Evolutionary conservation across 495 filamentous ascomycete genomes (phyloP), one percentile per base, ranked within the genome.

Genomic region (Penicillium coprophilum): DNA sequence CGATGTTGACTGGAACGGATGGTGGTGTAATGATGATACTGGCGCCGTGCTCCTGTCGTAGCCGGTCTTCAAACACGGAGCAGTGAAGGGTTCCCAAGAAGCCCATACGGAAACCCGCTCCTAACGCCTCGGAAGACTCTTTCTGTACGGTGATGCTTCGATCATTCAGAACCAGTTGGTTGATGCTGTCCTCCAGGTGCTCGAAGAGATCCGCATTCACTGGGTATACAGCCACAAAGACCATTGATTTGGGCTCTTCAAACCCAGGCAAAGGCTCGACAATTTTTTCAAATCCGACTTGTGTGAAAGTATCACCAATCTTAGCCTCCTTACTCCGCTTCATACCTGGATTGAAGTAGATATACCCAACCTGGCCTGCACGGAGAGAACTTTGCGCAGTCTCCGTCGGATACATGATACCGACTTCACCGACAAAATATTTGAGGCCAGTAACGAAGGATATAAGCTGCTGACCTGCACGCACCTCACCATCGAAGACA

Each of bases 301-400:
- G 86, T 2, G 94, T 96, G 65, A 88, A 96, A 1, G 94, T 97
- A 60, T 97, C 95, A 20, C 94, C 94, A 46, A 97, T 87, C 74
- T 96, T 95, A 47, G 94, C 92, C 63, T 98, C 94, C 63, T 94
- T 86, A 56, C 89, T 95, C 53, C 84, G 81, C 73, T 96, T 97
- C 94, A 98, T 98, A 9, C 93, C 94, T 0, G 95, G 94, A 65
- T 96, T 97, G 78, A 98, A 97, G 71, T 87, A 89, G 39, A 97
- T 85, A 59, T 98, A 98, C 28, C 94, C 94, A 31, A 98, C 90
- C 69, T 98, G 94, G 0, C 94, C 94, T 0, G 94, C 92, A 30
- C 92, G 84, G 27, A 98, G 76, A 38, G 85, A 73, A 3, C 79
- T 83, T 70, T 96, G 92, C 1, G 91, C 80, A 4, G 88, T 93